Evolutionary conservation across 768 basidiomycete genomes (phyloP), one percentile per base, ranked within the genome.

Genomic region (Lepiota brunneoincarnata): DNA sequence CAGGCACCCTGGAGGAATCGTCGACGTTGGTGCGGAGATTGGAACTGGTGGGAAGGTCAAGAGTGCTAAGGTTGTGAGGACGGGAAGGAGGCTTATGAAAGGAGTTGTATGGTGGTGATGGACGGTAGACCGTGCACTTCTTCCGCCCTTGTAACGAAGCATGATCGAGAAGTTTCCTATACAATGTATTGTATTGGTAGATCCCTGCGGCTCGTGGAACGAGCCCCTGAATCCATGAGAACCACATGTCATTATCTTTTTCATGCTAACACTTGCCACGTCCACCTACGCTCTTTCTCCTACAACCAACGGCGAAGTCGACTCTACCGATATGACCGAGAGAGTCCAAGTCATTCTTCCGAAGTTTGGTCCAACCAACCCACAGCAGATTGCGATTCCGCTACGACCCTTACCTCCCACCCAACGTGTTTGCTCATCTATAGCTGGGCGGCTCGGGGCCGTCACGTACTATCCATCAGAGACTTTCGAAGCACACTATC

Each of bases 21-120:
- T 89, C 6, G 83, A 85, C 47, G 87, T 89, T 2, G 84, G 83
- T 6, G 83, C 86, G 1, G 72, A 77, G 48, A 74, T 86, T 58
- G 67, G 60, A 2, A 55, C 47, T 15, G 65, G 74, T 58, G 83
- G 84, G 10, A 63, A 64, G 12, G 80, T 84, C 17, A 70, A 67
- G 49, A 82, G 78, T 58, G 87, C 83, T 1, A 81, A 79, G 59
- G 86, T 87, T 17, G 75, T 86, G 20, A 67, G 87, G 51, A 91
- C 86, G 2, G 89, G 87, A 1, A 75, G 85, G 54, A 71, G 83
- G 59, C 65, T 90, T 56, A 91, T 91, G 87, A 79, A 76, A 56
- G 89, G 89, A 0, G 71, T 66, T 0, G 86, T 86, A 0, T 89
- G 79, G 76, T 86, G 84, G 80, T 86, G 61, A 72, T 17, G n/a